phyloP scores from a whole-genome alignment of 176 grass and related monocot species.

The Oryza glumipatula region DNA sequence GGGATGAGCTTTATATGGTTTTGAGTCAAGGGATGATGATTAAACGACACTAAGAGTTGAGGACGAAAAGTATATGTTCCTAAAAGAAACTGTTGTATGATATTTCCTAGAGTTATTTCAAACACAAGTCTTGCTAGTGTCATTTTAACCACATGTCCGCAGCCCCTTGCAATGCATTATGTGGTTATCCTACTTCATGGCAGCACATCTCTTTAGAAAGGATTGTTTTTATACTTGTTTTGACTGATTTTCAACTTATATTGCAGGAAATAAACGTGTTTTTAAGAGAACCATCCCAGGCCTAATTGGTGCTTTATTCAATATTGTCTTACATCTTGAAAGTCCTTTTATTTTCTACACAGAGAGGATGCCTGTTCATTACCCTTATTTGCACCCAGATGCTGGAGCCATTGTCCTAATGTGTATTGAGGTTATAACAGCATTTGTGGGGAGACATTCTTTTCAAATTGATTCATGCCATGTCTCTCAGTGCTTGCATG shows the following conservation, averaged over 20 bases:
- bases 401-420: conserved; percentile 73
- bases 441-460: conserved; percentile 70
- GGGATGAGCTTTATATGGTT: not conserved
- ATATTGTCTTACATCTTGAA: conserved; percentile 83
- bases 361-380: conserved; percentile 46
- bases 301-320: conserved; percentile 75
- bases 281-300: conserved; percentile 72
- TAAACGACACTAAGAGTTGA: not conserved
- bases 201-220: not conserved
- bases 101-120: not conserved
- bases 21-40: not conserved
- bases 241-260: conserved; percentile 22
- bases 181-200: conserved; percentile 34
- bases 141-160: conserved; percentile 1
- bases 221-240: not conserved
- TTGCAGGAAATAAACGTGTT: conserved; percentile 74
- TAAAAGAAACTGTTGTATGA: not conserved
- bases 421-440: conserved; percentile 85
- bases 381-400: conserved; percentile 58
- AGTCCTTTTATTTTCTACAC: conserved; percentile 72
- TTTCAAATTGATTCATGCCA: conserved; percentile 73
- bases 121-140: not conserved
- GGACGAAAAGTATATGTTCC: not conserved
- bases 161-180: not conserved
- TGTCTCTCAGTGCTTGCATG: conserved; percentile 74